These are phyloP conservation scores for Cymbopogon citratus DNA, from an alignment of 176 grass and related monocot species.

Conservation along the genomic window DNA sequence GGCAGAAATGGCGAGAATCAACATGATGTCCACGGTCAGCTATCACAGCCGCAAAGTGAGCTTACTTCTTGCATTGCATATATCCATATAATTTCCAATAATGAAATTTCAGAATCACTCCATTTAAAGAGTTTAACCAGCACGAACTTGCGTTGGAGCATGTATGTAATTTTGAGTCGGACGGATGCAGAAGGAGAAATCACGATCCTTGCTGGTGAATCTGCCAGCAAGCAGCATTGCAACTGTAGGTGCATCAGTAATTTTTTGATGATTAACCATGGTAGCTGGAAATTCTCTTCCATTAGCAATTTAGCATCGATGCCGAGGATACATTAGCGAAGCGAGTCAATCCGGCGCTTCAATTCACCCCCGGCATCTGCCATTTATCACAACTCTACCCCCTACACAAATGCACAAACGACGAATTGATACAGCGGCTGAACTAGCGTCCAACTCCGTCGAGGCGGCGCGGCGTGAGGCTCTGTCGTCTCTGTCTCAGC, in stretches of 20 bases:
- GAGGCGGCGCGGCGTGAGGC: not conserved
- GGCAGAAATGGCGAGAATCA: not conserved
- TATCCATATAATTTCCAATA: not conserved
- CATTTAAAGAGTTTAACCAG: not conserved
- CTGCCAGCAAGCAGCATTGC: not conserved
- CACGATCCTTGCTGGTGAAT: not conserved
- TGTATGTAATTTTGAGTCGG: not conserved
- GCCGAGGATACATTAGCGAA: not conserved
- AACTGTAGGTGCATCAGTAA: not conserved
- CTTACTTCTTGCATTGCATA: not conserved
- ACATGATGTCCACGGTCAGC: not conserved
- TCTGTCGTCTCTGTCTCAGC: conserved; percentile 9
- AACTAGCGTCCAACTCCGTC: conserved; percentile 17
- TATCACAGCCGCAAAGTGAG: not conserved
- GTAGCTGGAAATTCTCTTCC: not conserved
- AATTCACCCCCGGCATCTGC: not conserved
- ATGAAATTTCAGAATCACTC: not conserved
- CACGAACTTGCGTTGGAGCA: not conserved
- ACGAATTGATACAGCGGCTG: not conserved
- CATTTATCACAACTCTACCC: not conserved
- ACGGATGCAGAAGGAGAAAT: not conserved
- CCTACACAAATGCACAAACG: not conserved
- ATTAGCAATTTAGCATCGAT: not conserved
- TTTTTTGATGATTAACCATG: not conserved
- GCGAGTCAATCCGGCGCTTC: not conserved